Percentiles rank a stretch among this genome's conserved stretches.
Conservation (phyloP, 805 yeast species). For the Lipomyces lipofer region DNA sequence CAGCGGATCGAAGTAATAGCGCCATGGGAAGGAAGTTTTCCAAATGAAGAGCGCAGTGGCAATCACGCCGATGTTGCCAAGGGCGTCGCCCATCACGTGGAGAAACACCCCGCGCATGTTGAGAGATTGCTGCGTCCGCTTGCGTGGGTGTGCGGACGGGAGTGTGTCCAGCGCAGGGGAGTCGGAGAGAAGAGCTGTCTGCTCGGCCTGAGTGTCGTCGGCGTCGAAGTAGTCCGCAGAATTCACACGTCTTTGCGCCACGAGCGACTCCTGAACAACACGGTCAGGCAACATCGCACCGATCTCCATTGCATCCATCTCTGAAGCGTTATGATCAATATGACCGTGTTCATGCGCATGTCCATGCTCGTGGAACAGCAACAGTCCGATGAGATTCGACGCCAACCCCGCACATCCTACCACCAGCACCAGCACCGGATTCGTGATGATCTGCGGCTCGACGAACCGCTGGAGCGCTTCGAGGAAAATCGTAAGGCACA, state of each 20-base stretch:
- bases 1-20: constrained; percentile 79
- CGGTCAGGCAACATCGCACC: constrained; percentile 24
- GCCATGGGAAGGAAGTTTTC: constrained; percentile 90
- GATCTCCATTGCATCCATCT: constrained; percentile 24
- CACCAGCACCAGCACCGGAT: constrained; percentile 73
- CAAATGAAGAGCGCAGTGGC: constrained; percentile 86
- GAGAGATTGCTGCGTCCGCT: constrained; percentile 56
- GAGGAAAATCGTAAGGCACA: constrained; percentile 86
- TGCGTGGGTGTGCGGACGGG: constrained; percentile 44
- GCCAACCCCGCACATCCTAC: constrained; percentile 83
- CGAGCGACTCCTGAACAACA: constrained; percentile 19
- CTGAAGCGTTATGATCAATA: constrained; percentile 15
- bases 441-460: constrained; percentile 72
- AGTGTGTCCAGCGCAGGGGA: constrained; percentile 31
- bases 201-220: constrained; percentile 43
- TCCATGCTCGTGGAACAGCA: constrained; percentile 86
- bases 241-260: constrained; percentile 18
- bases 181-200: constrained; percentile 31
- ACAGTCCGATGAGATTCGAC: constrained; percentile 80
- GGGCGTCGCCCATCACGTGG: constrained; percentile 94
- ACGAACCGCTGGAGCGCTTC: constrained; percentile 91
- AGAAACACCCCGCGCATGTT: constrained; percentile 97
- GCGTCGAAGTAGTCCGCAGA: background rate
- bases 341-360: constrained; percentile 57
- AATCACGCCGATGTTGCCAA: constrained; percentile 94